Conservation (phyloP, 345 rosid species). For the Dimocarpus longan region DNA sequence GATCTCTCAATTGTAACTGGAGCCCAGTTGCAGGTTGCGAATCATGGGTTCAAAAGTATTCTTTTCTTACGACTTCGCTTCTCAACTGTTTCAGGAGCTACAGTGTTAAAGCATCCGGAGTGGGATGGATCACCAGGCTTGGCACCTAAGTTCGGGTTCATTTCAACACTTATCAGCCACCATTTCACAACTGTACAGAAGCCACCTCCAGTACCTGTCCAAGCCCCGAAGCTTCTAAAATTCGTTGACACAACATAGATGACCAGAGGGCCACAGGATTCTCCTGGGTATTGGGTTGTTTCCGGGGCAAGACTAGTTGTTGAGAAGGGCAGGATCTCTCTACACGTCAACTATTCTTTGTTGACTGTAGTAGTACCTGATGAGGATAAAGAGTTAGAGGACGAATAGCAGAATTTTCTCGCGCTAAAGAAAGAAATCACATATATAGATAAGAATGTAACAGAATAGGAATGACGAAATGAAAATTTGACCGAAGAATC, state of each 20-base stretch:
- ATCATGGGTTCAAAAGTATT: slow-evolving; percentile 82
- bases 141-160: slow-evolving; percentile 39
- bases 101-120: slow-evolving; percentile 59
- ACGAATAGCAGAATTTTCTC: slow-evolving; percentile 17
- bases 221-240: slow-evolving; percentile 84
- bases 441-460: neutral
- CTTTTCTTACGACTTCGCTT: slow-evolving; percentile 75
- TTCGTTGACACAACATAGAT: slow-evolving; percentile 91
- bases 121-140: slow-evolving; percentile 92
- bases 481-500: neutral
- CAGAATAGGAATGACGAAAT: neutral
- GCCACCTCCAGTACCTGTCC: slow-evolving; percentile 47
- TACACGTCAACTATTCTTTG: slow-evolving; percentile 87
- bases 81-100: slow-evolving; percentile 66
- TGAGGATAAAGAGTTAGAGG: slow-evolving; percentile 45
- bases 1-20: slow-evolving; percentile 85
- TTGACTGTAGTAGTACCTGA: slow-evolving; percentile 59
- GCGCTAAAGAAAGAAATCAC: neutral
- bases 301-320: no score
- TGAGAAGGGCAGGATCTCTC: slow-evolving; percentile 85
- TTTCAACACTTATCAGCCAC: no score
- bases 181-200: no score
- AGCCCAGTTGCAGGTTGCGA: slow-evolving; percentile 84
- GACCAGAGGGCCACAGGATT: slow-evolving; percentile 88
- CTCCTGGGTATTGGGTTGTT: slow-evolving; percentile 96